These are phyloP conservation scores for Ceratocystis papillata DNA, from an alignment of 2,329 filamentous ascomycete species.

Conservation along the genomic window DNA sequence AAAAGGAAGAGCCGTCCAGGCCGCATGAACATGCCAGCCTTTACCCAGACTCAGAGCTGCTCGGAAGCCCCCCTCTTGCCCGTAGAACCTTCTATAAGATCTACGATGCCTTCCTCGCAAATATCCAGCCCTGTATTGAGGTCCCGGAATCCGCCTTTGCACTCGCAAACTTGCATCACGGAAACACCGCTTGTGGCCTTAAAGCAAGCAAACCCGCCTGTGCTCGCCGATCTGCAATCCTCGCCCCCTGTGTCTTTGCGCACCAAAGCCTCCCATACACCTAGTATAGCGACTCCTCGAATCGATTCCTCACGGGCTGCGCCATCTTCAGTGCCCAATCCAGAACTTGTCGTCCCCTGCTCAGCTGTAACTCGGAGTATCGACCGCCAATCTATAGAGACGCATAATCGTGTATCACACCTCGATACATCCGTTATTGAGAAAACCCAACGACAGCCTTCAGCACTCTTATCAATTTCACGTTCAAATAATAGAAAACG, in stretches of 20 bases:
- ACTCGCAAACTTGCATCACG: constrained; percentile 1
- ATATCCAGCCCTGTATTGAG: neutral
- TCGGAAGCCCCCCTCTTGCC: neutral
- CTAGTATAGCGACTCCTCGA: neutral
- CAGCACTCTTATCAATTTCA: neutral
- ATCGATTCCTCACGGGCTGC: neutral
- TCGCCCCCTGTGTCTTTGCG: neutral
- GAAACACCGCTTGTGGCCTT: neutral
- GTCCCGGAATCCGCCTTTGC: neutral
- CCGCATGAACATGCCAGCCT: constrained; percentile 20
- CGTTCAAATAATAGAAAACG: neutral
- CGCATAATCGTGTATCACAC: neutral
- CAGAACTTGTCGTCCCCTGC: too few relatives aligned
- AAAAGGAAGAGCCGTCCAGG: constrained; percentile 12
- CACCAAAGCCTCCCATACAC: neutral
- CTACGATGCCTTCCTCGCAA: neutral
- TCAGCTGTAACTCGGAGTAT: neutral
- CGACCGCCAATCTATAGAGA: neutral
- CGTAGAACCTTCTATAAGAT: too few relatives aligned
- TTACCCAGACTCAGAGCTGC: constrained; percentile 15
- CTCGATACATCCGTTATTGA: neutral
- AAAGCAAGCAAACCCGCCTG: neutral
- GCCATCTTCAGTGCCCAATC: neutral
- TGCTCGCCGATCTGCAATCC: neutral
- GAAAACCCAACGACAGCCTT: neutral